Base-by-base conservation (phyloP, 139 green algal genomes). In the Picochlorum sp. region DNA sequence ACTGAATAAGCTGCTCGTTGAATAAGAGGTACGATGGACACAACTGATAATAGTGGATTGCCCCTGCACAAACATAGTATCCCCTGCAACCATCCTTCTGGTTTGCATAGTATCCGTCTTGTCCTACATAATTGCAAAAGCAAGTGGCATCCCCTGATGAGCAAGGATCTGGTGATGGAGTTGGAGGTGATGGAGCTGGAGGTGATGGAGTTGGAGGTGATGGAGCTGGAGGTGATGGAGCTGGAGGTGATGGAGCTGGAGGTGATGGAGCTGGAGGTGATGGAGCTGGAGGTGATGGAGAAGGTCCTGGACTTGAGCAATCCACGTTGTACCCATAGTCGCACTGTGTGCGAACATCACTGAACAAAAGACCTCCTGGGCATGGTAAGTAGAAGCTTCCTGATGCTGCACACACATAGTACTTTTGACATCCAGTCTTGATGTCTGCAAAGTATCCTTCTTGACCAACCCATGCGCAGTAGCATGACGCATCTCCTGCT, bases 291-390 rank as follows among this genome's bases (percentile, higher is more conserved):
- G n/a, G 20, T 24, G 1, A 13, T 53, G 20, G 44, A 53, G n/a
- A n/a, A n/a, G n/a, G n/a, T n/a, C n/a, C n/a, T n/a, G n/a, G n/a
- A n/a, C n/a, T n/a, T n/a, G n/a, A n/a, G 45, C 59, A 66, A 12
- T 59, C 25, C 25, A 66, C 59, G 29, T 66, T 66, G 13, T 36
- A 44, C 7, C 29, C 50, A 28, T 29, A 66, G 59, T 66, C 59
- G 31, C 59, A 66, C 2, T 33, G 24, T 0, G 18, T 31, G 25
- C n/a, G 30, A 24, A 33, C 28, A 30, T 66, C 25, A 49, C 63
- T 62, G 50, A 68, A 68, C 31, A 61, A 26, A 25, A 51, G 28
- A 9, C 33, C 33, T 10, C 8, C 0, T 1, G 32, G 20, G 50
- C 61, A 68, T 10, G 13, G 7, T 5, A 55, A 55, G 50, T 49